Evolutionary conservation across 106 monocot genomes (phyloP).

Genomic region (Dendrobium officinale): DNA sequence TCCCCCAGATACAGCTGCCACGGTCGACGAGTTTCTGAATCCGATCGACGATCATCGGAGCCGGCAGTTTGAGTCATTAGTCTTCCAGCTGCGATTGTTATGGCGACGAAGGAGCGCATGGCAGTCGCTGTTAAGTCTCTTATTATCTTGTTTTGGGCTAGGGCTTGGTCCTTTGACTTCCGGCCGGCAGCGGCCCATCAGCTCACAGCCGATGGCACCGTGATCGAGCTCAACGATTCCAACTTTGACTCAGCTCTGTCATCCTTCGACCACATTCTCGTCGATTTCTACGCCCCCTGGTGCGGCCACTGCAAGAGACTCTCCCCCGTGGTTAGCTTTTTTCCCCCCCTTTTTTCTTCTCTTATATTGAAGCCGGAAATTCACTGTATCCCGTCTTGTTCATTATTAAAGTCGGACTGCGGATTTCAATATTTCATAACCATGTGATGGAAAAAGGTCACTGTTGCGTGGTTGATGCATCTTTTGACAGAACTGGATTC

Average conservation of each 20-base stretch:
- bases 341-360: background rate
- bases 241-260: conserved; percentile 65
- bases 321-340: conserved; percentile 56
- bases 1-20: too few species aligned
- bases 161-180: conserved; percentile 7
- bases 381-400: background rate
- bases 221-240: conserved; percentile 68
- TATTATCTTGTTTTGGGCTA: conserved; percentile 15
- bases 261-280: conserved; percentile 64
- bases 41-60: too few species aligned
- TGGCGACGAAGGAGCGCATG: conserved; percentile 2
- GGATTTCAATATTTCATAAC: background rate
- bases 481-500: background rate
- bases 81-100: background rate
- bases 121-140: background rate
- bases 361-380: background rate
- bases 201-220: conserved; percentile 42
- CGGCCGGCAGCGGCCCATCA: conserved; percentile 2
- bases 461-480: background rate
- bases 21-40: too few species aligned
- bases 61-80: too few species aligned
- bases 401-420: background rate
- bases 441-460: background rate
- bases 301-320: conserved; percentile 94
- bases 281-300: conserved; percentile 93